A percentile compares a stretch with the other conserved stretches of the same genome.
These are phyloP conservation scores for Epithemia pelagica DNA, from an alignment of 108 stramenopile species.

Conservation along the genomic window DNA sequence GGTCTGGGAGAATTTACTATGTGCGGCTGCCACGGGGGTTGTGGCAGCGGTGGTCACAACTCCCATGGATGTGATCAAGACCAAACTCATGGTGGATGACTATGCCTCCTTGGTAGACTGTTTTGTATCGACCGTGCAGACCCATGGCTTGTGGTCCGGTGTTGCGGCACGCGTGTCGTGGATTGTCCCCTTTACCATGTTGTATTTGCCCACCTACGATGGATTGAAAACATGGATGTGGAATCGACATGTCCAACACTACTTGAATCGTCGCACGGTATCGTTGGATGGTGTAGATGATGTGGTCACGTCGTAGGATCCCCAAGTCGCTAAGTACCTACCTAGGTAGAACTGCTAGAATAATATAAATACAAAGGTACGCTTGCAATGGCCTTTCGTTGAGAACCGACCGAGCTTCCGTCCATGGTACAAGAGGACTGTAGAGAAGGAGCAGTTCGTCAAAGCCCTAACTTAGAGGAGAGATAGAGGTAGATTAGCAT, in stretches of 20 bases:
- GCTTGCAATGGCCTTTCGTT: too few relatives aligned
- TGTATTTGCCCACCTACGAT: constrained; percentile 39
- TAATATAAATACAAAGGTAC: too few relatives aligned
- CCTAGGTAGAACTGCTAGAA: too few relatives aligned
- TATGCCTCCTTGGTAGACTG: constrained; percentile 22
- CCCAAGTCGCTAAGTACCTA: too few relatives aligned
- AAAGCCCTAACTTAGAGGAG: too few relatives aligned
- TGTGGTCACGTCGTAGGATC: too few relatives aligned
- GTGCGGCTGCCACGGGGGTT: constrained; percentile 37
- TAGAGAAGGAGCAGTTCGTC: too few relatives aligned
- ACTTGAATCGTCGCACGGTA: too few relatives aligned
- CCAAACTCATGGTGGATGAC: constrained; percentile 30
- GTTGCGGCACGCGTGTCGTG: constrained; percentile 35
- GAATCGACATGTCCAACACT: neutral
- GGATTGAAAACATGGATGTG: neutral
- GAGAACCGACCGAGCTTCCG: too few relatives aligned
- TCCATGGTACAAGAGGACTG: too few relatives aligned
- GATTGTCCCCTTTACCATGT: constrained; percentile 41
- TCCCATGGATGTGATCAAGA: constrained; percentile 47
- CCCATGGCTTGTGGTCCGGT: constrained; percentile 35
- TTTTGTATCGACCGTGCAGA: constrained; percentile 9
- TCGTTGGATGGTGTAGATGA: too few relatives aligned
- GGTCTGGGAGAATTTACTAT: constrained; percentile 7
- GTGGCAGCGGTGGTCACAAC: constrained; percentile 37
- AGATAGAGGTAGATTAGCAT: too few relatives aligned